A percentile compares a stretch with the other conserved stretches of the same genome.
Evolutionary conservation across 169 alveolate genomes (phyloP).

Genomic region (Babesia bigemina): DNA sequence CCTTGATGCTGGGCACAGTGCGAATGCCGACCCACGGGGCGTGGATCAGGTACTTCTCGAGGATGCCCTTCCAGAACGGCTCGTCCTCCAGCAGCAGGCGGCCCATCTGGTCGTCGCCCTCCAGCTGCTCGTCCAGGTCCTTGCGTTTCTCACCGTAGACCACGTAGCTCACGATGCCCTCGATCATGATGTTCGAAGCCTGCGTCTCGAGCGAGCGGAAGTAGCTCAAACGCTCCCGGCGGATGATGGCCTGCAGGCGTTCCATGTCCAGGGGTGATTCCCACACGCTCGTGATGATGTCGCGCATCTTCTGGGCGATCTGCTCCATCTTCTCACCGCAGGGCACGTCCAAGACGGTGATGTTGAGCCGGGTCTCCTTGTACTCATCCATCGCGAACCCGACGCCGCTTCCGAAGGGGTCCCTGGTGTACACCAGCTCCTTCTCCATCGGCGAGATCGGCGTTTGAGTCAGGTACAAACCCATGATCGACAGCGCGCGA

Average conservation of each 20-base stretch:
- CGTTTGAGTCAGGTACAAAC: slow-evolving; percentile 68
- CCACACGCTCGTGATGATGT: slow-evolving; percentile 48
- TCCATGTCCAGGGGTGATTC: slow-evolving; percentile 68
- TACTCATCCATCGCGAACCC: slow-evolving; percentile 65
- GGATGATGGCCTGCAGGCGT: slow-evolving; percentile 60
- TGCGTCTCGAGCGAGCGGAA: slow-evolving; percentile 68
- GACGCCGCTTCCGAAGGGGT: slow-evolving; percentile 72
- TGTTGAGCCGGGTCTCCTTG: slow-evolving; percentile 51
- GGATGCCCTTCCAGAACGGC: slow-evolving; percentile 71
- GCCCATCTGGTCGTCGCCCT: slow-evolving; percentile 35
- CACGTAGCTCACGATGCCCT: slow-evolving; percentile 62
- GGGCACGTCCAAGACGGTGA: slow-evolving; percentile 68
- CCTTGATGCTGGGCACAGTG: slow-evolving; percentile 69
- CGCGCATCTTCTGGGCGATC: slow-evolving; percentile 54
- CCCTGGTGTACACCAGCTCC: slow-evolving; percentile 63
- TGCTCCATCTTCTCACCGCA: slow-evolving; percentile 44
- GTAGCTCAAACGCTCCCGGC: slow-evolving; percentile 56
- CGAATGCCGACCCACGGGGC: slow-evolving; percentile 51
- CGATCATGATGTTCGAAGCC: slow-evolving; percentile 68
- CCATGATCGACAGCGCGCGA: slow-evolving; percentile 68
- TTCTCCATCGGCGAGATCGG: slow-evolving; percentile 74
- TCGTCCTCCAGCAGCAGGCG: slow-evolving; percentile 56
- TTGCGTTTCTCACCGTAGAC: slow-evolving; percentile 43
- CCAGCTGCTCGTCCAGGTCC: slow-evolving; percentile 59
- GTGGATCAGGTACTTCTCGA: slow-evolving; percentile 52